Base-by-base conservation (phyloP, 2,329 filamentous ascomycete species). In the Aspergillus pseudonomiae region DNA sequence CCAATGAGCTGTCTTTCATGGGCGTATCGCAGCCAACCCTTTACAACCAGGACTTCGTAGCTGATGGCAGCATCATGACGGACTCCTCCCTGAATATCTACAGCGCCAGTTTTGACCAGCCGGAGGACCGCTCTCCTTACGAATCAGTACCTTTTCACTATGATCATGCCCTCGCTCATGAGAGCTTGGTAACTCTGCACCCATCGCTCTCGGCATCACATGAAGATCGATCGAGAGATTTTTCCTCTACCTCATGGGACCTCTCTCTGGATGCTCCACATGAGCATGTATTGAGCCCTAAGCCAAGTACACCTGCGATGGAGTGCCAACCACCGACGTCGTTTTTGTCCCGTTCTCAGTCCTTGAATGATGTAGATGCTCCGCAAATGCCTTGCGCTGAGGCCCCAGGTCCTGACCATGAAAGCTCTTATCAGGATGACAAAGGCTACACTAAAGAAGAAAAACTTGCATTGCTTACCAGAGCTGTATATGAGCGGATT, bases 71-170 rank as follows among this genome's bases (percentile, higher is more conserved):
- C 11, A 39, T 52, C 4, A 32, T 58, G 26, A 28, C 39, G 30
- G 54, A 58, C 21, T 60, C 63, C 12, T 60, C 61, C 14, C 24
- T 65, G 9, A 57, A 59, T 39, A 34, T 64, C 28, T 64, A 65
- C n/a, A 48, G 64, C 34, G 61, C 52, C 36, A 62, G 50, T 55
- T 62, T 67, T 10, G 59, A 66, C 56, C 57, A 21, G n/a, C 55
- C 59, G 28, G 55, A 59, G 11, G 41, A 61, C n/a, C 65, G 57
- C 14, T 63, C 63, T n/a, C 59, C 64, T 19, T 67, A 66, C 39
- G 59, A 59, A 36, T 61, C 63, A 2, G 19, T 61, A 19, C 46
- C 41, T 21, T 11, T 56, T 36, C 63, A 34, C 4, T 59, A 59
- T 16, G 57, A 43, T 12, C 48, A 39, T 7, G 24, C 50, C 14